These are phyloP conservation scores for Suillus sp. DNA, from an alignment of 768 basidiomycete genomes.

Conservation along the genomic window DNA sequence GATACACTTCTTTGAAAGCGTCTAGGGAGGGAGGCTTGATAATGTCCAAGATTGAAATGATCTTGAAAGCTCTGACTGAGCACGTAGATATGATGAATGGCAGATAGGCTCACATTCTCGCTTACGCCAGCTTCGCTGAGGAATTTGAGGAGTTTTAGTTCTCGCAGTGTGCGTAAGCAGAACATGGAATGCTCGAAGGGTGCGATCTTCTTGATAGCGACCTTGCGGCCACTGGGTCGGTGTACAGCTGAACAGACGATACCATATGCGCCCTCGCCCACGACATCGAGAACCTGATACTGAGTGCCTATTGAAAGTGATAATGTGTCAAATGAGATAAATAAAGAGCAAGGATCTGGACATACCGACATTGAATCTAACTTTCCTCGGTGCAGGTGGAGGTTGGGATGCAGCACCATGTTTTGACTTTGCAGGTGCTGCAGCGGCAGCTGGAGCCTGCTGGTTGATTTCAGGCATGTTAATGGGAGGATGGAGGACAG, in stretches of 20 bases:
- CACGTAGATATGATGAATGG: neutral
- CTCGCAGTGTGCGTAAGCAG: conserved; percentile 86
- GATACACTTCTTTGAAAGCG: conserved; percentile 84
- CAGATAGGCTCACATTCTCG: conserved; percentile 63
- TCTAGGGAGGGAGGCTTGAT: conserved; percentile 80
- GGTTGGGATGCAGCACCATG: conserved; percentile 47
- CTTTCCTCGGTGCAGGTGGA: conserved; percentile 70
- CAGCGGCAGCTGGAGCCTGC: conserved; percentile 18
- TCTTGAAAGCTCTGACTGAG: conserved; percentile 43
- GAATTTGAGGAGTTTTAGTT: conserved; percentile 82
- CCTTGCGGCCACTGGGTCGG: conserved; percentile 82
- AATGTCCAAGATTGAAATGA: conserved; percentile 89
- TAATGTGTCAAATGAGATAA: neutral
- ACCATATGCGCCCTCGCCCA: conserved; percentile 92
- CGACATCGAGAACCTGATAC: conserved; percentile 85
- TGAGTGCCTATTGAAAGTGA: conserved; percentile 54
- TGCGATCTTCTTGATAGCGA: conserved; percentile 96
- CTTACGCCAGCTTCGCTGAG: conserved; percentile 85
- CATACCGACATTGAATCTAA: conserved; percentile 84
- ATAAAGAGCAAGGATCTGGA: conserved; percentile 3
- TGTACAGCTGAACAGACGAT: conserved; percentile 95
- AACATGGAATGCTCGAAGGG: conserved; percentile 98
- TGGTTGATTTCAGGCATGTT: conserved; percentile 31
- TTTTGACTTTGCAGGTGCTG: conserved; percentile 41
- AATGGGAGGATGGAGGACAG: neutral